Conservation (phyloP, 1,284 basidiomycete species). For the Cystobasidium sp. region DNA sequence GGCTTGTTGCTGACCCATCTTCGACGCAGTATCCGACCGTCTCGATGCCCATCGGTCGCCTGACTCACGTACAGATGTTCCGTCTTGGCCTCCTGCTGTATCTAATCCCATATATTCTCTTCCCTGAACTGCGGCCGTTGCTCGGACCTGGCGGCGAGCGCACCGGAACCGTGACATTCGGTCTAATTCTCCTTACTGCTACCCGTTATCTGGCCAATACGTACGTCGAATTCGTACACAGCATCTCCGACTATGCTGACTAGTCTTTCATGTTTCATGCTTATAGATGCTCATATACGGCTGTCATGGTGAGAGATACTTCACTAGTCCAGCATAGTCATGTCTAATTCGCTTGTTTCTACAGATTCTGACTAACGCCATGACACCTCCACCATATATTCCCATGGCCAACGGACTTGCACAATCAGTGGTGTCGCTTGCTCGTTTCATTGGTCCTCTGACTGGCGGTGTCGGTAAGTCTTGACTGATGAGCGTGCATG, state of each 20-base stretch:
- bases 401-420: conserved; percentile 59
- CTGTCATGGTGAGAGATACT: conserved; percentile 47
- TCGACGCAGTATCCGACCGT: conserved; percentile 48
- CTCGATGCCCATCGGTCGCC: conserved; percentile 49
- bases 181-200: conserved; percentile 50
- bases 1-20: not conserved
- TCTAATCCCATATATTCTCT: conserved; percentile 47
- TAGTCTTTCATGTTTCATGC: conserved; percentile 19
- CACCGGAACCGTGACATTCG: conserved; percentile 47
- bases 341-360: not conserved
- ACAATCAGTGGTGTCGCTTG: conserved; percentile 57
- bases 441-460: conserved; percentile 57
- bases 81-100: conserved; percentile 50
- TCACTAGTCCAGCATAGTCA: not conserved
- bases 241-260: conserved; percentile 3
- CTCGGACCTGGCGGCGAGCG: conserved; percentile 46
- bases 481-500: conserved; percentile 1
- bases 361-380: conserved; percentile 56
- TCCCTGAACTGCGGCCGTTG: conserved; percentile 51
- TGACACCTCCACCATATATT: conserved; percentile 58
- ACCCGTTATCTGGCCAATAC: conserved; percentile 51
- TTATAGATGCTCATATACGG: conserved; percentile 47
- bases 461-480: conserved; percentile 51
- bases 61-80: conserved; percentile 52
- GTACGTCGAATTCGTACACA: conserved; percentile 17